Evolutionary conservation across 2,329 filamentous ascomycete species (phyloP).

Genomic region (Penicillium sp.): DNA sequence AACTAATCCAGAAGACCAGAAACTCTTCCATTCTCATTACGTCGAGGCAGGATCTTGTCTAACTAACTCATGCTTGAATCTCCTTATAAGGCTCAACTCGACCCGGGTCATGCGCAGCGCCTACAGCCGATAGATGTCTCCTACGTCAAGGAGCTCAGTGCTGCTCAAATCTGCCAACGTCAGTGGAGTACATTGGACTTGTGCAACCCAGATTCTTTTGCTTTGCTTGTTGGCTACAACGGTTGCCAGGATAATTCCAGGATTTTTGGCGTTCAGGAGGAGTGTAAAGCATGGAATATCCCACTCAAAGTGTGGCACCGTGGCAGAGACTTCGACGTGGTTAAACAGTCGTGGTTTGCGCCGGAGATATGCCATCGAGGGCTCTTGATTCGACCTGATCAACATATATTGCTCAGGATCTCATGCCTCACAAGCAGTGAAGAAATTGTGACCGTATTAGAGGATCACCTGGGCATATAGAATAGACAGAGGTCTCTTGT

Average conservation of each 20-base stretch:
- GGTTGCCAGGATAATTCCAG: background rate
- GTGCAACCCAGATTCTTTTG: background rate
- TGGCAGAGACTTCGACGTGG: background rate
- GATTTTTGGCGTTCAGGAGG: background rate
- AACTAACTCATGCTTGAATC: background rate
- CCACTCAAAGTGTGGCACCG: background rate
- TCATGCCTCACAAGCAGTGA: background rate
- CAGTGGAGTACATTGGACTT: conserved; percentile 4
- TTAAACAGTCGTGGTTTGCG: background rate
- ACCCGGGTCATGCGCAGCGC: background rate
- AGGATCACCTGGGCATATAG: background rate
- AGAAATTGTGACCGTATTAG: background rate
- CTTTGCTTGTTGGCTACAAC: background rate
- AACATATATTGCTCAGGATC: conserved; percentile 38
- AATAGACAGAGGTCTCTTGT: background rate
- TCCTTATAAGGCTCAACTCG: background rate
- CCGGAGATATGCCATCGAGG: conserved; percentile 37
- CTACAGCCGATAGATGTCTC: conserved; percentile 2
- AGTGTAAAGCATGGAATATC: background rate
- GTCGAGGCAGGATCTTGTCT: background rate
- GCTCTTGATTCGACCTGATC: conserved; percentile 48
- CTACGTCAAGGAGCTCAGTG: conserved; percentile 5
- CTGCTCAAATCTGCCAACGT: background rate
- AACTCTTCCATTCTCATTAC: too few relatives aligned
- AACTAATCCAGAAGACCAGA: too few relatives aligned